Conservation (phyloP, 306 rosid species). For the Cyamopsis tetragonoloba region DNA sequence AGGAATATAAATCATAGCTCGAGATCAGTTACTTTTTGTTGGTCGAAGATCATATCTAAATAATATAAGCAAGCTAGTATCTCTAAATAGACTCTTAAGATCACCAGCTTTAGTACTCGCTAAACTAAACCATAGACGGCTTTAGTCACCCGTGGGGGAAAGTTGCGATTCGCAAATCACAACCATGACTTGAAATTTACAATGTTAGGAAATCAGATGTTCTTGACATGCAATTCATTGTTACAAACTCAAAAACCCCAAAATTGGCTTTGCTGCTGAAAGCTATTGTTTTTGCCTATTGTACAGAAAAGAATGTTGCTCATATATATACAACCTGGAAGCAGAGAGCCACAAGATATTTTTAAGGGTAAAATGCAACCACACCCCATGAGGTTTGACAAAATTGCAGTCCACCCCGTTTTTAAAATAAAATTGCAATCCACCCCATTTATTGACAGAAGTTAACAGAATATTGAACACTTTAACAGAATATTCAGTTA, state of each 20-base stretch:
- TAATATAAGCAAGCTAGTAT: too few relatives aligned
- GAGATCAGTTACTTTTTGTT: too few relatives aligned
- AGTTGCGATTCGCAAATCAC: background rate
- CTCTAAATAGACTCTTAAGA: too few relatives aligned
- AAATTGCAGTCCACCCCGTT: too few relatives aligned
- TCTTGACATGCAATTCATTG: constrained; percentile 7
- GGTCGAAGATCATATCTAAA: too few relatives aligned
- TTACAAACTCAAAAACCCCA: background rate
- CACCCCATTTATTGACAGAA: too few relatives aligned
- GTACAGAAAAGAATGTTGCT: background rate
- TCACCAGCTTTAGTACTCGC: background rate
- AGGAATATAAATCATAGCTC: too few relatives aligned
- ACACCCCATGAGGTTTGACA: too few relatives aligned
- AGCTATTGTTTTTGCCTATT: background rate
- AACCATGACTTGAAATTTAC: background rate
- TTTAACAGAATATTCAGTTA: too few relatives aligned
- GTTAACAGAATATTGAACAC: too few relatives aligned
- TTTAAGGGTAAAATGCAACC: too few relatives aligned
- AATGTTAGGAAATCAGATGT: background rate
- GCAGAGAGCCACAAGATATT: background rate
- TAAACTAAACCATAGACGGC: background rate
- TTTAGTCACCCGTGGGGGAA: background rate
- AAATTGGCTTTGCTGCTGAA: constrained; percentile 1
- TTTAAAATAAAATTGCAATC: too few relatives aligned
- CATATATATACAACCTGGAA: constrained; percentile 17